Evolutionary conservation across 768 basidiomycete genomes (phyloP).

Genomic region (Pisolithus marmoratus): DNA sequence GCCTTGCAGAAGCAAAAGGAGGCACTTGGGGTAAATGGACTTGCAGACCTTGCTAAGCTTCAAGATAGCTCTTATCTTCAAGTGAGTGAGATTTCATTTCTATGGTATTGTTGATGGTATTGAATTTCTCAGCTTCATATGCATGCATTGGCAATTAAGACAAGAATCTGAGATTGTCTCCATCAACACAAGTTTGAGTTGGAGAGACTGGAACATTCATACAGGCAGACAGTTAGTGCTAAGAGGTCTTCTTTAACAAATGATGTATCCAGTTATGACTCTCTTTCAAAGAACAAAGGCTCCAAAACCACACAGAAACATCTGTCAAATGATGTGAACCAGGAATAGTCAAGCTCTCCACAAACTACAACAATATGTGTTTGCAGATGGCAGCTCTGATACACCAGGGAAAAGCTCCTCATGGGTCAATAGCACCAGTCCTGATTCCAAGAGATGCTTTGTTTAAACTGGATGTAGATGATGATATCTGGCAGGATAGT

Average conservation of each 20-base stretch:
- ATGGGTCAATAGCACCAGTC: conserved; percentile 15
- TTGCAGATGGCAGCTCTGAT: conserved; percentile 17
- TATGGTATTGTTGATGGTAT: no score
- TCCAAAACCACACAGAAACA: conserved; percentile 23
- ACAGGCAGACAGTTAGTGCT: no score
- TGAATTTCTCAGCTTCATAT: no score
- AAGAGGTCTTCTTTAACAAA: no score
- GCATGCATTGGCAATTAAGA: no score
- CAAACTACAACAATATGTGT: conserved; percentile 26
- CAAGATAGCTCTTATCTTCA: conserved; percentile 9
- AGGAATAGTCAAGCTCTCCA: conserved; percentile 18
- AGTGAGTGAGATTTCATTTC: background rate
- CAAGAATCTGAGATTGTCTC: no score
- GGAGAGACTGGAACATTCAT: no score
- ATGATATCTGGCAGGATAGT: conserved; percentile 31
- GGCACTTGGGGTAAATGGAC: no score
- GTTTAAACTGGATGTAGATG: conserved; percentile 32
- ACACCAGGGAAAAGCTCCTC: conserved; percentile 14
- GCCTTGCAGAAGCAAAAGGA: background rate
- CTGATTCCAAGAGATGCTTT: conserved; percentile 17
- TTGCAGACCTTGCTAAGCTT: background rate
- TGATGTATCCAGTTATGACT: background rate
- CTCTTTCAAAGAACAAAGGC: conserved; percentile 14
- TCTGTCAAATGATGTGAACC: conserved; percentile 23
- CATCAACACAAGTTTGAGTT: no score